Evolutionary conservation across 139 green algal genomes (phyloP).

Genomic region (Edaphochlamys debaryana): DNA sequence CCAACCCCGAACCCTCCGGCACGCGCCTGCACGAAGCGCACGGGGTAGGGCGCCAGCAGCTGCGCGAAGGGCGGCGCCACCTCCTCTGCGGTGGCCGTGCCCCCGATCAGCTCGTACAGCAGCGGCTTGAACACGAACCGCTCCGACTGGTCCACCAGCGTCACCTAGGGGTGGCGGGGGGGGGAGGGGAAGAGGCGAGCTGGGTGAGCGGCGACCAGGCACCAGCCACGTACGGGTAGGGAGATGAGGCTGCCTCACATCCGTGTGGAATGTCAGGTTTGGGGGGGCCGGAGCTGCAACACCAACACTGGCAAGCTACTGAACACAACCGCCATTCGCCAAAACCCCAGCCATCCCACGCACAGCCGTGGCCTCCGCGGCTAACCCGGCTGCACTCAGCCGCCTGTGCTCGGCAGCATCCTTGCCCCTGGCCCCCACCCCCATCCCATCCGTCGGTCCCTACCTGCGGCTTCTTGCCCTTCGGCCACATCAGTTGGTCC

Average conservation of each 20-base stretch:
- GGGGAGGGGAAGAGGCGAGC: background rate
- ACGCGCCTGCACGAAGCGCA: constrained; percentile 82
- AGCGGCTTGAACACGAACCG: constrained; percentile 99
- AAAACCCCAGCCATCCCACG: background rate
- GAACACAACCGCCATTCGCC: background rate
- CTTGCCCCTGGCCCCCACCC: too few species aligned
- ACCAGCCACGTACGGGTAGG: too few species aligned
- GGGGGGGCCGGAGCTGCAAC: too few species aligned
- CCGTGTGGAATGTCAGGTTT: too few species aligned
- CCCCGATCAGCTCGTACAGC: constrained; percentile 97
- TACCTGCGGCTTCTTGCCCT: constrained; percentile 83
- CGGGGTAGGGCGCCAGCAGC: constrained; percentile 87
- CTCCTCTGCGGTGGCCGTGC: constrained; percentile 78
- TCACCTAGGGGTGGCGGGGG: constrained; percentile 66
- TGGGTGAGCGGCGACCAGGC: background rate
- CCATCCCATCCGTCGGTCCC: too few species aligned
- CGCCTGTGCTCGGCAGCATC: too few species aligned
- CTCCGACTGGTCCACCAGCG: constrained; percentile 93
- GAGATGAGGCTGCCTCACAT: background rate
- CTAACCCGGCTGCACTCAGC: too few species aligned
- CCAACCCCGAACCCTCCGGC: too few species aligned
- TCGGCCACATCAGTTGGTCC: constrained; percentile 89
- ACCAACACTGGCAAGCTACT: too few species aligned
- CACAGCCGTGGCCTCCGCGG: too few species aligned
- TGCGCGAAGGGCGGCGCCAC: constrained; percentile 90